A percentile compares a stretch with the other conserved stretches of the same genome.
Evolutionary conservation across 257 asterid species (phyloP).

Genomic region (Solanum neorickii): DNA sequence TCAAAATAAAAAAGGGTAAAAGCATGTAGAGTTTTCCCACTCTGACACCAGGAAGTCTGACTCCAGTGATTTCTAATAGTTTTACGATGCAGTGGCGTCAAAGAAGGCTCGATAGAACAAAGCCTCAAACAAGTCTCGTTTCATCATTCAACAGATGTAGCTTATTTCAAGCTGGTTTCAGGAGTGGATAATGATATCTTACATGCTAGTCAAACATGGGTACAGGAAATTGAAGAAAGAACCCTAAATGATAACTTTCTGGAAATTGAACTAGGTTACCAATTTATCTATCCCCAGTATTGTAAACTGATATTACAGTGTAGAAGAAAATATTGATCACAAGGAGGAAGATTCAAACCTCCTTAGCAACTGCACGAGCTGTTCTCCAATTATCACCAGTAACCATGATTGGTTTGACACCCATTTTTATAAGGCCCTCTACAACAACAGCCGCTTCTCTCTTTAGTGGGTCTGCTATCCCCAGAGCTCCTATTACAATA

Average conservation of each 20-base stretch:
- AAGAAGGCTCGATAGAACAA: background rate
- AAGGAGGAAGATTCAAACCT: conserved; percentile 35
- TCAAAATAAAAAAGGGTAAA: background rate
- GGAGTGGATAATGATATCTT: background rate
- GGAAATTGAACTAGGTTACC: background rate
- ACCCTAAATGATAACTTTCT: background rate
- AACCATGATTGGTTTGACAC: conserved; percentile 86
- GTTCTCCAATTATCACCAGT: conserved; percentile 99
- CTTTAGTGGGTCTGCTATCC: conserved; percentile 95
- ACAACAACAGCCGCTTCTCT: conserved; percentile 94
- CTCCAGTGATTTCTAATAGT: background rate
- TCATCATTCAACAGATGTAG: background rate
- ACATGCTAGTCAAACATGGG: background rate
- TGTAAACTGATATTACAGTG: background rate
- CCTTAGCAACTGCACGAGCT: conserved; percentile 92
- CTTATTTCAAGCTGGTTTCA: background rate
- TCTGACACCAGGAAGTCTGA: background rate
- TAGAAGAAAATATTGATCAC: background rate
- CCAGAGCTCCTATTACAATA: conserved; percentile 60
- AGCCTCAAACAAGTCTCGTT: background rate
- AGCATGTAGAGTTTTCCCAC: background rate
- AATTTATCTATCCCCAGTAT: background rate
- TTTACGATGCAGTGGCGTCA: background rate
- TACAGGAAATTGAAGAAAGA: background rate
- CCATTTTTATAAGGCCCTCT: conserved; percentile 90